phyloP scores from a whole-genome alignment of 371 early-diverging fungal genomes.

The Cokeromyces recurvatus region DNA sequence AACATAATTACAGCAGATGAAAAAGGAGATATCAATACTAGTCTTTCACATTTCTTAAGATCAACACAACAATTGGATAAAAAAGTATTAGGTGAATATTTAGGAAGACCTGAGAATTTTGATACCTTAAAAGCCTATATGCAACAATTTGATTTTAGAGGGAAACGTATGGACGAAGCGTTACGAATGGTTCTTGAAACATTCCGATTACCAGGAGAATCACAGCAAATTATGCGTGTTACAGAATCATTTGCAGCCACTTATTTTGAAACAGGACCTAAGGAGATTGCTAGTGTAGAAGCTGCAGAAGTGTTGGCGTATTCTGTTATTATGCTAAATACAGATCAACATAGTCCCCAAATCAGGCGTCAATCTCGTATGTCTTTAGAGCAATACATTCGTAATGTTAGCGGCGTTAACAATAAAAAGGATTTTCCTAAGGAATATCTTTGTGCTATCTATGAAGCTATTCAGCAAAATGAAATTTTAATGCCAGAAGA shows the following conservation, averaged over 20 bases:
- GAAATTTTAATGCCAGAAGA: conserved; percentile 91
- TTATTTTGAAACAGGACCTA: conserved; percentile 64
- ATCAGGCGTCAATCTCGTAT: conserved; percentile 71
- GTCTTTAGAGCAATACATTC: conserved; percentile 80
- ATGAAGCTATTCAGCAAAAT: conserved; percentile 67
- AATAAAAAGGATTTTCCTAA: conserved; percentile 63
- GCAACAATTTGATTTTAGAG: conserved; percentile 78
- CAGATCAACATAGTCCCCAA: conserved; percentile 91
- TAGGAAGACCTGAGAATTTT: conserved; percentile 81
- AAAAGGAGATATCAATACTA: conserved; percentile 46
- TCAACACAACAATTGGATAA: conserved; percentile 76
- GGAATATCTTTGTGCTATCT: conserved; percentile 73
- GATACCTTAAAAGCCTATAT: conserved; percentile 76
- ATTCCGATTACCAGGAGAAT: conserved; percentile 93
- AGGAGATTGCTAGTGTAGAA: conserved; percentile 63
- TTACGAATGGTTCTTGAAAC: conserved; percentile 76
- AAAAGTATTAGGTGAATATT: conserved; percentile 79
- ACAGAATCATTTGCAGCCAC: conserved; percentile 80
- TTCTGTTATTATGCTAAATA: conserved; percentile 91
- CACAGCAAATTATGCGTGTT: conserved; percentile 91
- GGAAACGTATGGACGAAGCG: conserved; percentile 84
- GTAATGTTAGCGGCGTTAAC: conserved; percentile 79
- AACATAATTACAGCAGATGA: conserved; percentile 42
- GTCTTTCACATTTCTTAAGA: conserved; percentile 69
- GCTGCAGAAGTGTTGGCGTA: conserved; percentile 83